Percentiles rank a stretch among this genome's conserved stretches.
Evolutionary conservation across 306 rosid genomes (phyloP).

Genomic region (Phaseolus lunatus): DNA sequence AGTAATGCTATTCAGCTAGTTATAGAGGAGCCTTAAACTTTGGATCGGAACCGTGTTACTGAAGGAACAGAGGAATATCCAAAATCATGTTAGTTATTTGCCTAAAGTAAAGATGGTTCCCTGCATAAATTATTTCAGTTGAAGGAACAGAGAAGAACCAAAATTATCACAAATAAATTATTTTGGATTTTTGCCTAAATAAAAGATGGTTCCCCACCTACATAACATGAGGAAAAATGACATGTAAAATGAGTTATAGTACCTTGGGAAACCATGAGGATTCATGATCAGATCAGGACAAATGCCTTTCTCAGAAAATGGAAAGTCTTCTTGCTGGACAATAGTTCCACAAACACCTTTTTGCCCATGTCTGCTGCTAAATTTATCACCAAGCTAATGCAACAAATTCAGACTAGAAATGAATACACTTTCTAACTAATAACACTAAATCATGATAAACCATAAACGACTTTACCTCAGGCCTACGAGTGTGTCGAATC

Average conservation of each 20-base stretch:
- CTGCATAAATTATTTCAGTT: neutral
- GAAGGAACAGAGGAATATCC: constrained; percentile 24
- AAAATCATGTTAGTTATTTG: neutral
- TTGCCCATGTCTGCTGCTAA: constrained; percentile 99
- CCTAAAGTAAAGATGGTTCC: neutral
- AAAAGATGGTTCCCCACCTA: neutral
- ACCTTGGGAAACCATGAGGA: constrained; percentile 99
- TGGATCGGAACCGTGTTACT: neutral
- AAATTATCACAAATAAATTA: neutral
- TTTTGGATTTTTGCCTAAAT: neutral
- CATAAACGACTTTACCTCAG: constrained; percentile 70
- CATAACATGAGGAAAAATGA: neutral
- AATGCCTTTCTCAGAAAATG: constrained; percentile 95
- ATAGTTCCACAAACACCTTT: constrained; percentile 98
- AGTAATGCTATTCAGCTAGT: neutral
- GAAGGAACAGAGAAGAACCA: constrained; percentile 24
- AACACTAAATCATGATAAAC: constrained; percentile 23
- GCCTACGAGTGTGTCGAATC: constrained; percentile 92
- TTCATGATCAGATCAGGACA: constrained; percentile 98
- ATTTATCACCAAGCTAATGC: constrained; percentile 88
- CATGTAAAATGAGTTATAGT: constrained; percentile 22
- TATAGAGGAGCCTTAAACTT: neutral
- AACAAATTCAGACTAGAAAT: constrained; percentile 41
- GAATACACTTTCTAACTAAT: constrained; percentile 30
- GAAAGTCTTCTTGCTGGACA: constrained; percentile 95